Conservation (phyloP, 2,329 filamentous ascomycete genomes). For the Alternaria triticimaculans region DNA sequence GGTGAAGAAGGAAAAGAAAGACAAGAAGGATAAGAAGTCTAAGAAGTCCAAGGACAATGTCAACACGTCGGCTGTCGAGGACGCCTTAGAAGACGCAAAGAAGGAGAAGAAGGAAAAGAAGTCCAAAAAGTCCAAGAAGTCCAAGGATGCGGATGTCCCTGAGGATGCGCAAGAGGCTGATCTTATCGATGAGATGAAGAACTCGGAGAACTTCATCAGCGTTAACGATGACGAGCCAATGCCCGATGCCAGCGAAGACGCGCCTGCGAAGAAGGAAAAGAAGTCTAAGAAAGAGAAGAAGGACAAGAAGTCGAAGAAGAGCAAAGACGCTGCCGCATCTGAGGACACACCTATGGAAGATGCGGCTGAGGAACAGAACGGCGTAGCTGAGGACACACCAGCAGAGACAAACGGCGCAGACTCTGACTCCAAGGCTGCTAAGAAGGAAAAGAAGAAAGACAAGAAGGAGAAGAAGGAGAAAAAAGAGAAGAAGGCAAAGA, state of each 20-base stretch:
- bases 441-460: conserved; percentile 31
- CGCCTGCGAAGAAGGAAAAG: conserved; percentile 26
- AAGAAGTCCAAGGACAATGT: conserved; percentile 28
- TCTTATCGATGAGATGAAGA: conserved; percentile 20
- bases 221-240: conserved; percentile 26
- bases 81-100: conserved; percentile 16
- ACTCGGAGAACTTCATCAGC: conserved; percentile 21
- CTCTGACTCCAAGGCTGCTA: conserved; percentile 23
- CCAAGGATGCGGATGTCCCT: conserved; percentile 18
- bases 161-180: conserved; percentile 18
- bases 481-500: conserved; percentile 39
- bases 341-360: conserved; percentile 18
- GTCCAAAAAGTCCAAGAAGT: conserved; percentile 33
- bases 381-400: conserved; percentile 14
- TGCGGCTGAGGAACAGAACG: conserved; percentile 14
- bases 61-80: conserved; percentile 7
- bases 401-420: conserved; percentile 20
- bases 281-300: conserved; percentile 36
- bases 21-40: conserved; percentile 29
- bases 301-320: conserved; percentile 28
- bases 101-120: conserved; percentile 28
- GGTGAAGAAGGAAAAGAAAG: conserved; percentile 26
- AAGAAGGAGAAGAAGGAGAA: conserved; percentile 40
- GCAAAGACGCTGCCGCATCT: conserved; percentile 9
- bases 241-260: conserved; percentile 24